These are phyloP conservation scores for Lithohypha guttulata DNA, from an alignment of 2,329 filamentous ascomycete genomes.

Conservation along the genomic window DNA sequence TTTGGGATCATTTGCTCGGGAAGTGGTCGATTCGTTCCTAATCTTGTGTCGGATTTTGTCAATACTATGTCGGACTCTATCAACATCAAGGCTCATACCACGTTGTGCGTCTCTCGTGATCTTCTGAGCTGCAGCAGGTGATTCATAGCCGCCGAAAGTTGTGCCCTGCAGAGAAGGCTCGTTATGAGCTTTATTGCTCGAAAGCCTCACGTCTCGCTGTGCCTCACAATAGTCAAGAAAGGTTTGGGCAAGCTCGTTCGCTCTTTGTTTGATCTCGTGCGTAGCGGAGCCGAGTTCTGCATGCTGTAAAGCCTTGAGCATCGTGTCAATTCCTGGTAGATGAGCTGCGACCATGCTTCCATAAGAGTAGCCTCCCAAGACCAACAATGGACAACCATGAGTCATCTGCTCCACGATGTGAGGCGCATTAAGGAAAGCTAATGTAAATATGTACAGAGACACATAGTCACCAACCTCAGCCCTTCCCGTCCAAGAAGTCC, in stretches of 20 bases:
- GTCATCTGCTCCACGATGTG: slow-evolving; percentile 8
- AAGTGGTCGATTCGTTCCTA: slow-evolving; percentile 33
- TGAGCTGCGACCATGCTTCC: slow-evolving; percentile 71
- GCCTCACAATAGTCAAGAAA: slow-evolving; percentile 14
- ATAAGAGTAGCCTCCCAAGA: slow-evolving; percentile 78
- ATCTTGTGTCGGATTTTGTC: slow-evolving; percentile 28
- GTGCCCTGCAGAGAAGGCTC: neutral
- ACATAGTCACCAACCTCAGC: slow-evolving; percentile 74
- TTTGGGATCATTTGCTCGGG: no score
- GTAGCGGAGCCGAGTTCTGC: slow-evolving; percentile 47
- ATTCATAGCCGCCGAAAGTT: slow-evolving; percentile 37
- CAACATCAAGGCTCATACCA: no score
- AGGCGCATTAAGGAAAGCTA: slow-evolving; percentile 26
- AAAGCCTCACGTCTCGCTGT: slow-evolving; percentile 1
- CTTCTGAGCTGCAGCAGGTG: slow-evolving; percentile 28
- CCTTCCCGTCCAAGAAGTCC: slow-evolving; percentile 77
- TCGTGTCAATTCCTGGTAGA: slow-evolving; percentile 48
- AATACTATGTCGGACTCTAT: slow-evolving; percentile 29
- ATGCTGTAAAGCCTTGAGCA: slow-evolving; percentile 50
- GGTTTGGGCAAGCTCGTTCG: slow-evolving; percentile 44
- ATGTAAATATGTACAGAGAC: slow-evolving; percentile 68
- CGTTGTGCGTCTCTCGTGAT: slow-evolving; percentile 36
- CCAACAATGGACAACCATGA: slow-evolving; percentile 5
- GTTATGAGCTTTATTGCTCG: neutral
- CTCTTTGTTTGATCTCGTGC: slow-evolving; percentile 59